Conservation (phyloP, 306 rosid genomes). For the Morella rubra region DNA sequence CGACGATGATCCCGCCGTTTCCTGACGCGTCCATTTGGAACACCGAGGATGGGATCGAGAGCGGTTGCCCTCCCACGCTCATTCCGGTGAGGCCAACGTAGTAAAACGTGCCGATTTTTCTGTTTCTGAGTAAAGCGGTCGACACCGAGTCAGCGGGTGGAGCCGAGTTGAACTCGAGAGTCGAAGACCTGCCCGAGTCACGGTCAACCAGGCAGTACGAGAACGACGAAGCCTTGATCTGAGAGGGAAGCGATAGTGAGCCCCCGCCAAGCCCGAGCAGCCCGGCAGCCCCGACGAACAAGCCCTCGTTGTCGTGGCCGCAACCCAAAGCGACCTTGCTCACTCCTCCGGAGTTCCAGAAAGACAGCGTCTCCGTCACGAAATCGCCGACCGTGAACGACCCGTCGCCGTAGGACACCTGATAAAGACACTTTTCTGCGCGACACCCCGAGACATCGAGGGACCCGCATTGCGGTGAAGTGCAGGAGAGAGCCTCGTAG, state of each 20-base stretch:
- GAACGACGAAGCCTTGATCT: conserved; percentile 69
- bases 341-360: conserved; percentile 56
- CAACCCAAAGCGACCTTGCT: conserved; percentile 61
- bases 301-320: conserved; percentile 85
- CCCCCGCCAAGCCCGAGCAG: conserved; percentile 93
- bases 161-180: conserved; percentile 83
- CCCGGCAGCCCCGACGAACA: conserved; percentile 78
- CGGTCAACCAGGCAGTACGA: conserved; percentile 88
- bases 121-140: conserved; percentile 40
- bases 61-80: conserved; percentile 59
- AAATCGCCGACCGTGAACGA: conserved; percentile 77
- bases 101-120: conserved; percentile 52
- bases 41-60: conserved; percentile 46
- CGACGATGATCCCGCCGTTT: conserved; percentile 73
- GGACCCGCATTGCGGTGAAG: conserved; percentile 45
- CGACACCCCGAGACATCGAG: conserved; percentile 52
- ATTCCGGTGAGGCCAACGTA: conserved; percentile 60
- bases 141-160: conserved; percentile 58
- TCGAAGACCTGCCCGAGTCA: conserved; percentile 63
- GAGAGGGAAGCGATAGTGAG: conserved; percentile 49
- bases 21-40: conserved; percentile 53
- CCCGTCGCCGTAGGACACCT: conserved; percentile 83
- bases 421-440: conserved; percentile 56
- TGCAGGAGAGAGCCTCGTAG: conserved; percentile 52
- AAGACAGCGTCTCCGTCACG: conserved; percentile 69